Evolutionary conservation across 495 filamentous ascomycete genomes (phyloP), one percentile per base, ranked within the genome.

Genomic region (Talaromyces liani): DNA sequence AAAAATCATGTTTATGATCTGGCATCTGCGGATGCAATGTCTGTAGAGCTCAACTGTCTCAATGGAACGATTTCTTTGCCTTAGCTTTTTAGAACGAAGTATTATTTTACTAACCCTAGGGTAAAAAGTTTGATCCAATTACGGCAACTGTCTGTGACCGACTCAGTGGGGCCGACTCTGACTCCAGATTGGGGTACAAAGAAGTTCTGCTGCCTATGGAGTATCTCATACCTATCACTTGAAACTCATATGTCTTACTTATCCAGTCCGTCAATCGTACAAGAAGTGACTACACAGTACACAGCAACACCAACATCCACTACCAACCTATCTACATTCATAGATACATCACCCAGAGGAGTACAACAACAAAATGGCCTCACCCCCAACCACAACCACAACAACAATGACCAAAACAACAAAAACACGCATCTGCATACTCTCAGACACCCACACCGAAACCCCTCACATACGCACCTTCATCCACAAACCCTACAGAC

Each of bases 361-460:
- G n/a, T n/a, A n/a, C n/a, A n/a, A n/a, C n/a, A n/a, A n/a, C n/a
- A n/a, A n/a, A n/a, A n/a, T n/a, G n/a, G n/a, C n/a, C n/a, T n/a
- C n/a, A n/a, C n/a, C n/a, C n/a, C n/a, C n/a, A n/a, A n/a, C n/a
- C n/a, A n/a, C n/a, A n/a, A n/a, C n/a, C n/a, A n/a, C 58, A 65
- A 67, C 31, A n/a, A 71, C 68, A 65, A n/a, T n/a, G n/a, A n/a
- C n/a, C n/a, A 55, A 63, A 49, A 45, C 62, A 56, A 62, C 34
- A 61, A 74, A 75, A 68, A 83, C 84, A 29, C 79, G 79, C 62
- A 75, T 88, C 66, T 75, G 82, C 66, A 78, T 90, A 65, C 75
- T 90, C 65, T 85, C 84, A 29, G 87, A 90, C 72, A 89, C 87
- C 0, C 86, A 90, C 66, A 82, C 73, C 64, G 41, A 63, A 45